Evolutionary conservation across 371 early-diverging fungal species (phyloP).

Genomic region (Rhizopus arrhizus): DNA sequence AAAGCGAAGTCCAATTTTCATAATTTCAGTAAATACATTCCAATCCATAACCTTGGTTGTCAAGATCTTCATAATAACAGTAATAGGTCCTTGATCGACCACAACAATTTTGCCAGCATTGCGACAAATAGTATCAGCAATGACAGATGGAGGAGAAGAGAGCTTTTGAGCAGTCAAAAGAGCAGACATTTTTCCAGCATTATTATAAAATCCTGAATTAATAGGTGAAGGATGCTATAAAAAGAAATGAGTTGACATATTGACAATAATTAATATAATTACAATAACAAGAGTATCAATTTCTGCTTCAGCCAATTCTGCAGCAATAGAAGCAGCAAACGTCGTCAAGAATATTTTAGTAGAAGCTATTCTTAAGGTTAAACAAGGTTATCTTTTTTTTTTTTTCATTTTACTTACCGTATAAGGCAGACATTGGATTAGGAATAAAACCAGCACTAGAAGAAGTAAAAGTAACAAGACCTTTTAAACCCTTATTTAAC

Average conservation of each 20-base stretch:
- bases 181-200: constrained; percentile 59
- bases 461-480: constrained; percentile 62
- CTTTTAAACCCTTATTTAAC: constrained; percentile 44
- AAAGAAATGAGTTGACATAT: background rate
- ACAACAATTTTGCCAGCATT: constrained; percentile 61
- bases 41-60: constrained; percentile 50
- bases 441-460: constrained; percentile 64
- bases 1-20: constrained; percentile 49
- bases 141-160: constrained; percentile 53
- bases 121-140: constrained; percentile 59
- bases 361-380: constrained; percentile 32
- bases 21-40: constrained; percentile 57
- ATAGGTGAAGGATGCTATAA: constrained; percentile 63
- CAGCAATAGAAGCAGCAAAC: constrained; percentile 61
- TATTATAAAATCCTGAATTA: constrained; percentile 62
- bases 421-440: constrained; percentile 59
- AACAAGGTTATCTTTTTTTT: background rate
- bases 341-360: constrained; percentile 64
- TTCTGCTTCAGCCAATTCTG: constrained; percentile 56
- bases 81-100: constrained; percentile 61
- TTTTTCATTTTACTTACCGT: constrained; percentile 34
- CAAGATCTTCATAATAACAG: constrained; percentile 54
- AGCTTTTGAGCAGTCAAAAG: constrained; percentile 50
- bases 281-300: constrained; percentile 64
- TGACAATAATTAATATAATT: constrained; percentile 1